A percentile compares a stretch with the other conserved stretches of the same genome.
Conservation (phyloP, 805 yeast species). For the Candida arabinofermentans region DNA sequence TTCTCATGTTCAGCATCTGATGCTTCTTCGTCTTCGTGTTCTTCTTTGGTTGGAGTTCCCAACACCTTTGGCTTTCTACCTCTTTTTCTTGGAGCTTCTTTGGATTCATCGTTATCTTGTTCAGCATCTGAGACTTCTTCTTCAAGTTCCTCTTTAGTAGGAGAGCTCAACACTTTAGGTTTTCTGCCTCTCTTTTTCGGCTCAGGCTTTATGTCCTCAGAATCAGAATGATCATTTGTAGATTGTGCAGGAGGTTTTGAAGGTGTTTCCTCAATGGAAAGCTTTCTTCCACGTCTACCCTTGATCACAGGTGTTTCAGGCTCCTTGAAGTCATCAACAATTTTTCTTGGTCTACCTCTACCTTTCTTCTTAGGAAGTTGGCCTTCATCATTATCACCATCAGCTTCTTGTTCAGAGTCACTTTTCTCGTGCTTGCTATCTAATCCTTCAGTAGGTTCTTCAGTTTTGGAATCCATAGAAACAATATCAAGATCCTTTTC, state of each 20-base stretch:
- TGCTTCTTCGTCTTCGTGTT: too few species aligned
- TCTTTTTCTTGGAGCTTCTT: neutral
- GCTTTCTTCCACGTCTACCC: slow-evolving; percentile 6
- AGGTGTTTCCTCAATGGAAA: neutral
- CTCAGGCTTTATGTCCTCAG: neutral
- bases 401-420: neutral
- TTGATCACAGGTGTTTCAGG: slow-evolving; percentile 3
- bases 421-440: neutral
- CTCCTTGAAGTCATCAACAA: slow-evolving; percentile 3
- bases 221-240: neutral
- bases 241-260: neutral
- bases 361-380: slow-evolving; percentile 2
- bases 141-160: neutral
- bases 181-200: too few species aligned
- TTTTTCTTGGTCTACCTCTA: slow-evolving; percentile 4
- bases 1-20: neutral
- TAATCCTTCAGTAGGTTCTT: neutral
- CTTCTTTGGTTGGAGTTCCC: neutral
- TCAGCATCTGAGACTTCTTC: too few species aligned
- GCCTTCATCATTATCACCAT: slow-evolving; percentile 1
- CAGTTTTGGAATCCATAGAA: neutral
- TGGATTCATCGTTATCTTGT: neutral
- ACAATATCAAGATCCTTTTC: neutral
- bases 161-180: too few species aligned
- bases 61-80: slow-evolving; percentile 1